phyloP scores from a whole-genome alignment of 495 filamentous ascomycete genomes.

The Massariosphaeria phaeospora region DNA sequence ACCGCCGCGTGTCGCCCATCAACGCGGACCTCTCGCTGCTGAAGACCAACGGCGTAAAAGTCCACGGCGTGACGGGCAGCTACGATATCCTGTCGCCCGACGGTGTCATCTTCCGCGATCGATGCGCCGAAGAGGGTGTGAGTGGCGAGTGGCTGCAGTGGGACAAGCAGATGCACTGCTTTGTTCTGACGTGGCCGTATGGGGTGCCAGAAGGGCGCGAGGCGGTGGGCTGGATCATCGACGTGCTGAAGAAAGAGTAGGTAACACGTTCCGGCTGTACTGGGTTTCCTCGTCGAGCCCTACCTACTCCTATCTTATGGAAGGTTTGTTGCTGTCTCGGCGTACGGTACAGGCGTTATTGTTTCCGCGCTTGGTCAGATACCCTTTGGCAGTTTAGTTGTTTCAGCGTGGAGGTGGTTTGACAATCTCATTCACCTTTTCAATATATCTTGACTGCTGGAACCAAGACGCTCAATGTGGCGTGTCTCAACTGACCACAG shows the following conservation, averaged over 20 bases:
- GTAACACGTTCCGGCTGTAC: no score
- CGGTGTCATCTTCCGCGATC: constrained; percentile 38
- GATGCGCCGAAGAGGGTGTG: constrained; percentile 35
- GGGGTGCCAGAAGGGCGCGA: constrained; percentile 38
- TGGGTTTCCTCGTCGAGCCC: no score
- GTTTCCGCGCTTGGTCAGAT: no score
- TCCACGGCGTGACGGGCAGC: constrained; percentile 40
- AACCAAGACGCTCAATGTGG: no score
- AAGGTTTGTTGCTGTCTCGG: no score
- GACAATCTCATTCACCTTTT: no score
- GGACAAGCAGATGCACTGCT: constrained; percentile 49
- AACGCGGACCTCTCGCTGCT: constrained; percentile 35
- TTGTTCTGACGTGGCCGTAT: constrained; percentile 41
- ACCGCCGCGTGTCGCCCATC: constrained; percentile 38
- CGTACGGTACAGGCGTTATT: no score
- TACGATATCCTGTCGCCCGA: constrained; percentile 44
- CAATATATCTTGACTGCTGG: no score
- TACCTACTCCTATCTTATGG: no score
- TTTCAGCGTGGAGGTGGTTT: no score
- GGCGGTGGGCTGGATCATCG: constrained; percentile 41
- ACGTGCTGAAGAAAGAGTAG: constrained; percentile 28
- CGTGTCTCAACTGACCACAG: no score
- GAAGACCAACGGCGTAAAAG: constrained; percentile 30
- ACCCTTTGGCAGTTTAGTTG: no score
- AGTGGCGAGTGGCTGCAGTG: constrained; percentile 43